phyloP scores from a whole-genome alignment of 495 filamentous ascomycete species.

The Penicillium daleae region DNA sequence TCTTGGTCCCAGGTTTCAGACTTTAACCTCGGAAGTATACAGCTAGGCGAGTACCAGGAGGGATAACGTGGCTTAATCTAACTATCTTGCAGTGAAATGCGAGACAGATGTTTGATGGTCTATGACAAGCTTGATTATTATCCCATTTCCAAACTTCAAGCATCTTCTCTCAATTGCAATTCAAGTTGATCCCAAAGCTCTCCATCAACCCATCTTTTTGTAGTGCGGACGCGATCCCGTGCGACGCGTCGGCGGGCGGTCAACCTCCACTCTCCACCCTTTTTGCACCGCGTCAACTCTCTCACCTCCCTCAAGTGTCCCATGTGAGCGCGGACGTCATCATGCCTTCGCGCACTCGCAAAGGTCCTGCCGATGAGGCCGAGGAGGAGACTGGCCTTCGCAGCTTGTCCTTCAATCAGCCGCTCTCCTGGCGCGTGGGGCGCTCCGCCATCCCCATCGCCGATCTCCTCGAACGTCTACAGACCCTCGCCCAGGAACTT shows the following conservation, averaged over 20 bases:
- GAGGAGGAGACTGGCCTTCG: conserved; percentile 46
- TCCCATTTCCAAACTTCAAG: background rate
- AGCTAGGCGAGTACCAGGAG: too few relatives aligned
- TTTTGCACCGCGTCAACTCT: conserved; percentile 26
- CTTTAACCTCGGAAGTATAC: too few relatives aligned
- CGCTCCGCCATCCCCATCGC: conserved; percentile 79
- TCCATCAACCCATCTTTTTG: background rate
- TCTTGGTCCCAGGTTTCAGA: too few relatives aligned
- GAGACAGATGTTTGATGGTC: too few relatives aligned
- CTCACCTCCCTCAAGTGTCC: conserved; percentile 19
- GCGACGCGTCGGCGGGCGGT: conserved; percentile 37
- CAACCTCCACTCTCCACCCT: conserved; percentile 27
- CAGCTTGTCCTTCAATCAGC: conserved; percentile 71
- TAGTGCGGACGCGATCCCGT: conserved; percentile 33
- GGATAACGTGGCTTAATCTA: too few relatives aligned
- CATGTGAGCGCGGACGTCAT: conserved; percentile 36
- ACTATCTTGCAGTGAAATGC: too few relatives aligned
- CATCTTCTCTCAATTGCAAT: background rate
- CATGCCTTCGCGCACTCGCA: conserved; percentile 56
- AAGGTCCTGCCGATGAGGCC: conserved; percentile 43
- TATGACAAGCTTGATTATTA: too few relatives aligned
- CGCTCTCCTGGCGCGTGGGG: conserved; percentile 89
- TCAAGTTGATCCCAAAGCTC: background rate
- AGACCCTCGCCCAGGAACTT: conserved; percentile 81
- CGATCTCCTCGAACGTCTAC: conserved; percentile 79